phyloP scores from a whole-genome alignment of 768 basidiomycete genomes.

The Tephrocybe sp. region DNA sequence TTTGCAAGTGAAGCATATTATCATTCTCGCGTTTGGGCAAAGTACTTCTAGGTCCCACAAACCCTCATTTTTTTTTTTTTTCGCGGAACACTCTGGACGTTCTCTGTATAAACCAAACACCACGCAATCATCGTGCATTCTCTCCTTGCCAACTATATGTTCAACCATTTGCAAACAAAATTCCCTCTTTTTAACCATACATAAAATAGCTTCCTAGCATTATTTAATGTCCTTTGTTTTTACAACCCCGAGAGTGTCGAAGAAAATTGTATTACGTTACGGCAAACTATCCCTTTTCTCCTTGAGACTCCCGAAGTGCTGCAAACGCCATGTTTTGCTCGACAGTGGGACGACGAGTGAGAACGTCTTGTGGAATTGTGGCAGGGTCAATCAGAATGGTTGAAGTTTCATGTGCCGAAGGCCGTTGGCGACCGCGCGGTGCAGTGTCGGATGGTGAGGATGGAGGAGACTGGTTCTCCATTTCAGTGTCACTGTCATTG shows the following conservation, averaged over 20 bases:
- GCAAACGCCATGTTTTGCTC: constrained; percentile 88
- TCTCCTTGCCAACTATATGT: constrained; percentile 18
- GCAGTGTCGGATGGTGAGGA: constrained; percentile 41
- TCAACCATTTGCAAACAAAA: constrained; percentile 19
- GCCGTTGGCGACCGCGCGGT: constrained; percentile 15
- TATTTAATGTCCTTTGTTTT: constrained; percentile 19
- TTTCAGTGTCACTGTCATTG: constrained; percentile 54
- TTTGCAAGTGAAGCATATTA: constrained; percentile 17
- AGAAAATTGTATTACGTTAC: constrained; percentile 13
- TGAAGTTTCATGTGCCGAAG: constrained; percentile 34
- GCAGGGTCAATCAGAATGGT: constrained; percentile 42
- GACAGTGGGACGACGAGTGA: constrained; percentile 60
- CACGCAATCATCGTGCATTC: constrained; percentile 16
- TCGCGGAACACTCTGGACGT: constrained; percentile 13
- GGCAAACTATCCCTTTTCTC: constrained; percentile 11
- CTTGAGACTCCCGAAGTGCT: constrained; percentile 53
- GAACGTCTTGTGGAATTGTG: constrained; percentile 35
- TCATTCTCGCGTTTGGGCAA: background rate
- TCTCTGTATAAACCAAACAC: background rate
- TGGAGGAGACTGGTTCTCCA: constrained; percentile 54
- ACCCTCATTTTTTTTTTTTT: constrained; percentile 3
- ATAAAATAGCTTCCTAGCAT: constrained; percentile 17
- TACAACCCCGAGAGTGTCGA: constrained; percentile 10
- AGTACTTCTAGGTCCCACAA: background rate
- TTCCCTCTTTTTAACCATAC: constrained; percentile 15